Percentiles rank a stretch among this genome's conserved stretches.
These are phyloP conservation scores for Metschnikowia arizonensis DNA, from an alignment of 805 yeast species.

Conservation along the genomic window DNA sequence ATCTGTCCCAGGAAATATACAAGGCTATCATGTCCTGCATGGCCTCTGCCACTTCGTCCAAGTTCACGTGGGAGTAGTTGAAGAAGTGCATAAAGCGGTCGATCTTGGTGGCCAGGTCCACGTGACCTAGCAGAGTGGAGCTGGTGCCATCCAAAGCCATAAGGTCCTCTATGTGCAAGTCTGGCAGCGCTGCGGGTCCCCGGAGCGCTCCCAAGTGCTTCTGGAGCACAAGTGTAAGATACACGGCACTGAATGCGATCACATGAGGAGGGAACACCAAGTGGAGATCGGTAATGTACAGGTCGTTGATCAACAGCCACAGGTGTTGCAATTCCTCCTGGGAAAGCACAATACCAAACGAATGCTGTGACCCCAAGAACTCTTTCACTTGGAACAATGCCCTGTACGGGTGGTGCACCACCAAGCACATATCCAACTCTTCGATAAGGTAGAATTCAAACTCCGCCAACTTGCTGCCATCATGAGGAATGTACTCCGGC, in stretches of 20 bases:
- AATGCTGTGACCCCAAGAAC: conserved; percentile 33
- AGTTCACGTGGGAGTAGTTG: conserved; percentile 70
- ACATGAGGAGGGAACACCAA: conserved; percentile 85
- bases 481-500: conserved; percentile 94
- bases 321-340: conserved; percentile 74
- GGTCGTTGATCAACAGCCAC: conserved; percentile 89
- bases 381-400: conserved; percentile 53
- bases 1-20: conserved; percentile 84
- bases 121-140: not conserved
- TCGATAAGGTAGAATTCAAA: conserved; percentile 92
- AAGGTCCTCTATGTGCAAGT: conserved; percentile 37
- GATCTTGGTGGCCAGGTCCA: conserved; percentile 30
- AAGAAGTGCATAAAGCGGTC: conserved; percentile 60
- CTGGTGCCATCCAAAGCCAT: conserved; percentile 22
- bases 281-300: conserved; percentile 83
- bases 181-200: conserved; percentile 10
- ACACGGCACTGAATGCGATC: conserved; percentile 76
- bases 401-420: conserved; percentile 74
- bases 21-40: conserved; percentile 79
- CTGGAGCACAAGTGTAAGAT: conserved; percentile 64
- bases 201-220: conserved; percentile 27
- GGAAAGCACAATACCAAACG: conserved; percentile 36
- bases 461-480: conserved; percentile 86
- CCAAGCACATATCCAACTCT: conserved; percentile 68
- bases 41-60: conserved; percentile 73